Conservation (phyloP, 2,329 filamentous ascomycete genomes). For the Plectosphaerella sp. region DNA sequence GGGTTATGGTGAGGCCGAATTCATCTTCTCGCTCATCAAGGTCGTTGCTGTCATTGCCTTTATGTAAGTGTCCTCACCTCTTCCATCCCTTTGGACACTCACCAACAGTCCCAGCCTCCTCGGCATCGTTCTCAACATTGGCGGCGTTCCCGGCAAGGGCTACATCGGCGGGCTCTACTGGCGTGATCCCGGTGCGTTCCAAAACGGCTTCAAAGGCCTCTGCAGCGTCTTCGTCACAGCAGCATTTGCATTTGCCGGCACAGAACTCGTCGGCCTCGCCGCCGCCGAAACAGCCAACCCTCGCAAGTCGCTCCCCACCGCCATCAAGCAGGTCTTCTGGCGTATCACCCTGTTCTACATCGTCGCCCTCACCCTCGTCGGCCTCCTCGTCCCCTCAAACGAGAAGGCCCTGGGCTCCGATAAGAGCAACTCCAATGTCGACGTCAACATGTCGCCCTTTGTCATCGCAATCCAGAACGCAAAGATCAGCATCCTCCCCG, state of each 20-base stretch:
- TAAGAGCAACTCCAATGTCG: constrained; percentile 36
- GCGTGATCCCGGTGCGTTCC: constrained; percentile 75
- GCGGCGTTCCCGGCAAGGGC: constrained; percentile 65
- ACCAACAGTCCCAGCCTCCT: constrained; percentile 55
- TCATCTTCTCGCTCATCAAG: constrained; percentile 82
- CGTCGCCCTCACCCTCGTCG: constrained; percentile 74
- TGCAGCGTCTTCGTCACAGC: constrained; percentile 74
- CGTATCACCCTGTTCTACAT: constrained; percentile 89
- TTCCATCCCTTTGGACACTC: constrained; percentile 1
- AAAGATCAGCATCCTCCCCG: constrained; percentile 74
- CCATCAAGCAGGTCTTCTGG: constrained; percentile 94
- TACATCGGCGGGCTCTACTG: constrained; percentile 82
- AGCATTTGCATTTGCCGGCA: constrained; percentile 72
- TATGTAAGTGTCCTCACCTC: constrained; percentile 52
- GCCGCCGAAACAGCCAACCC: constrained; percentile 77
- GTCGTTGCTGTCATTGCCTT: constrained; percentile 82
- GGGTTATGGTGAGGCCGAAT: constrained; percentile 87
- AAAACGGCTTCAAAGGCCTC: constrained; percentile 80
- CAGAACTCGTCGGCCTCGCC: constrained; percentile 71
- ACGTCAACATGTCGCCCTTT: constrained; percentile 76
- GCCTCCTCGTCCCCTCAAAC: constrained; percentile 73
- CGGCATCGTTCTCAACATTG: constrained; percentile 80
- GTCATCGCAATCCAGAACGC: constrained; percentile 88
- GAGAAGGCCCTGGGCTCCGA: constrained; percentile 56
- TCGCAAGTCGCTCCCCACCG: constrained; percentile 75